phyloP scores from a whole-genome alignment of 805 yeast genomes.

The Pichia occidentalis region DNA sequence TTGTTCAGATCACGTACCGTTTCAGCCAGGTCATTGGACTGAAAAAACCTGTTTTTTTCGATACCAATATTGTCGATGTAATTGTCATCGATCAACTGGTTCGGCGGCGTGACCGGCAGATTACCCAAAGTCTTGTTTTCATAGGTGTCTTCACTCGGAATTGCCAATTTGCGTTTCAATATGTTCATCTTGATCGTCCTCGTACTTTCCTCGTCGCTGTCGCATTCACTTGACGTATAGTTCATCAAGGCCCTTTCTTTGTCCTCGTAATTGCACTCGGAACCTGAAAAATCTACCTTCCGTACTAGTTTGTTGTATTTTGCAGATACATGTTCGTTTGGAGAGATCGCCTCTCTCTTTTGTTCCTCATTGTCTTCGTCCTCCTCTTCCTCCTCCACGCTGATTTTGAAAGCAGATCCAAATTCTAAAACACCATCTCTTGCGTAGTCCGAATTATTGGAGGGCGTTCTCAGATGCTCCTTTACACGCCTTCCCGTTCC shows the following conservation, averaged over 20 bases:
- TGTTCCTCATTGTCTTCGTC: constrained; percentile 8
- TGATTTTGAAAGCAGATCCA: constrained; percentile 18
- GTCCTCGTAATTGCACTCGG: constrained; percentile 1
- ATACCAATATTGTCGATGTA: constrained; percentile 23
- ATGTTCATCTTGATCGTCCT: neutral
- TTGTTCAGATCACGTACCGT: constrained; percentile 12
- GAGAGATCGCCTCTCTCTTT: constrained; percentile 1
- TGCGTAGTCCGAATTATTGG: neutral
- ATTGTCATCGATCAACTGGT: constrained; percentile 31
- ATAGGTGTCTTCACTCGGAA: no score
- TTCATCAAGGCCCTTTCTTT: constrained; percentile 11
- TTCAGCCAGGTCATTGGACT: constrained; percentile 16
- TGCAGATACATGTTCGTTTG: no score
- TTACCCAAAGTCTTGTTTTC: neutral
- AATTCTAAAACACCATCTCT: constrained; percentile 16
- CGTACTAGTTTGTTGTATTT: no score
- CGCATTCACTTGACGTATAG: constrained; percentile 9
- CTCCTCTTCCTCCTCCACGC: constrained; percentile 23
- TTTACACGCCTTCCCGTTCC: constrained; percentile 24
- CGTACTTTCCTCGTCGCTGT: constrained; percentile 8
- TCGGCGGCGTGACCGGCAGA: constrained; percentile 32
- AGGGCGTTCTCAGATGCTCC: neutral
- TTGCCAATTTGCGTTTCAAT: neutral
- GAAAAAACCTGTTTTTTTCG: constrained; percentile 17
- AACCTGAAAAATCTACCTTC: neutral